phyloP scores from a whole-genome alignment of 129 eudicot genomes.

The Arctium lappa region DNA sequence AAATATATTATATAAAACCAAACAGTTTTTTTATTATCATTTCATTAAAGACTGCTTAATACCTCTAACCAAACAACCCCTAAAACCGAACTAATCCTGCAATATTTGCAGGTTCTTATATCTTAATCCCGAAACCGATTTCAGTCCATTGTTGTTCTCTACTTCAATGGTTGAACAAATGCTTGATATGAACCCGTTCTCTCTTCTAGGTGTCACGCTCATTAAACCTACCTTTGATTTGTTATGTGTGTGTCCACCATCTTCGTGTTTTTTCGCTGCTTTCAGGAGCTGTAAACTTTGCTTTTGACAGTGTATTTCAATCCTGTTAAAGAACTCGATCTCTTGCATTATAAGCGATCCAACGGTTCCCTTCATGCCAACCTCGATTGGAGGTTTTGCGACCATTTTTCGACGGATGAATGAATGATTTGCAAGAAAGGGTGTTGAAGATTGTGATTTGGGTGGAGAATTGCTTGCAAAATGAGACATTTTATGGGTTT shows the following conservation, averaged over 20 bases:
- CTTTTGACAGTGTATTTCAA: slow-evolving; percentile 18
- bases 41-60: no score
- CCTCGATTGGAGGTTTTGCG: slow-evolving; percentile 41
- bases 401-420: slow-evolving; percentile 21
- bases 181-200: slow-evolving; percentile 53
- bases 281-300: slow-evolving; percentile 14
- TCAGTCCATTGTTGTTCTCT: slow-evolving; percentile 33
- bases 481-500: slow-evolving; percentile 25
- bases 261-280: slow-evolving; percentile 8
- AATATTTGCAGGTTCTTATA: slow-evolving; percentile 48
- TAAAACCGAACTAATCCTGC: not conserved
- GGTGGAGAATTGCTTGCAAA: slow-evolving; percentile 20
- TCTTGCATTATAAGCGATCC: slow-evolving; percentile 70
- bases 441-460: slow-evolving; percentile 20
- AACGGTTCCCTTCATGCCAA: slow-evolving; percentile 68
- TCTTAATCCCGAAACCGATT: slow-evolving; percentile 30
- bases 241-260: slow-evolving; percentile 11
- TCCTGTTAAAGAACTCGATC: slow-evolving; percentile 49
- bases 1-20: no score
- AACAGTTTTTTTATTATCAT: no score
- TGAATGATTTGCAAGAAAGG: slow-evolving; percentile 19
- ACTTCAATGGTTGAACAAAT: slow-evolving; percentile 69
- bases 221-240: slow-evolving; percentile 27
- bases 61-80: no score
- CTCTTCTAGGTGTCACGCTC: slow-evolving; percentile 26